phyloP scores from a whole-genome alignment of 371 early-diverging fungal species.

The Rhizomucor miehei region DNA sequence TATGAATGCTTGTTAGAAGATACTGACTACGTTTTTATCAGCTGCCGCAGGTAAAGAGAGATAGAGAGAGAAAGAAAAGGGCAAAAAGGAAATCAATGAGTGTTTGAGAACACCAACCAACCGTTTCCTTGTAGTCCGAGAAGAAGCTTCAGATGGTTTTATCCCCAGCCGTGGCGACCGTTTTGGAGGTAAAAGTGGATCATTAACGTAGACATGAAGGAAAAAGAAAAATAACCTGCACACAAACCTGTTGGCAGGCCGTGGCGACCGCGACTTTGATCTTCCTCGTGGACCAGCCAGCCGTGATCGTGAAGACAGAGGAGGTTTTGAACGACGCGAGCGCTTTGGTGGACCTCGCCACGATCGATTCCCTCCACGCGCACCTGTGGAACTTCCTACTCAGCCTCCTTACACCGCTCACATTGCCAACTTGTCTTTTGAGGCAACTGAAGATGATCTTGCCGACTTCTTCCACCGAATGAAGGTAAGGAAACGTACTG shows the following conservation, averaged over 20 bases:
- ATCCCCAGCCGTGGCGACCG: slow-evolving; percentile 14
- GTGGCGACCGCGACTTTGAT: slow-evolving; percentile 9
- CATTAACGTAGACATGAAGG: neutral
- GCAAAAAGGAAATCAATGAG: neutral
- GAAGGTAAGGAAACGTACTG: slow-evolving; percentile 43
- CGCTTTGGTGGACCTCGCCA: slow-evolving; percentile 35
- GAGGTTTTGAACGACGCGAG: slow-evolving; percentile 37
- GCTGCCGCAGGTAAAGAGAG: slow-evolving; percentile 36
- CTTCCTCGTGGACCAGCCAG: slow-evolving; percentile 18
- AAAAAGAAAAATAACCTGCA: neutral
- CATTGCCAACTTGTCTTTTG: slow-evolving; percentile 87
- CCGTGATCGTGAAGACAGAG: slow-evolving; percentile 23
- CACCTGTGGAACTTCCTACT: slow-evolving; percentile 75
- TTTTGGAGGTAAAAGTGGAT: slow-evolving; percentile 9
- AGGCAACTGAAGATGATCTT: slow-evolving; percentile 72
- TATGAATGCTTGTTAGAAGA: neutral
- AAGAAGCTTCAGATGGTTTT: slow-evolving; percentile 19
- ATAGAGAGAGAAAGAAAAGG: neutral
- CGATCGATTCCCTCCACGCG: slow-evolving; percentile 35
- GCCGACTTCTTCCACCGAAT: slow-evolving; percentile 68
- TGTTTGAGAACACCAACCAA: neutral
- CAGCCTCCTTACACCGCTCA: slow-evolving; percentile 86
- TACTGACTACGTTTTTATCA: slow-evolving; percentile 5
- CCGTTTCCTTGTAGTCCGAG: neutral
- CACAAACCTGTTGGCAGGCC: neutral